phyloP scores from a whole-genome alignment of 129 eudicot species.

The Escallonia herrerae region DNA sequence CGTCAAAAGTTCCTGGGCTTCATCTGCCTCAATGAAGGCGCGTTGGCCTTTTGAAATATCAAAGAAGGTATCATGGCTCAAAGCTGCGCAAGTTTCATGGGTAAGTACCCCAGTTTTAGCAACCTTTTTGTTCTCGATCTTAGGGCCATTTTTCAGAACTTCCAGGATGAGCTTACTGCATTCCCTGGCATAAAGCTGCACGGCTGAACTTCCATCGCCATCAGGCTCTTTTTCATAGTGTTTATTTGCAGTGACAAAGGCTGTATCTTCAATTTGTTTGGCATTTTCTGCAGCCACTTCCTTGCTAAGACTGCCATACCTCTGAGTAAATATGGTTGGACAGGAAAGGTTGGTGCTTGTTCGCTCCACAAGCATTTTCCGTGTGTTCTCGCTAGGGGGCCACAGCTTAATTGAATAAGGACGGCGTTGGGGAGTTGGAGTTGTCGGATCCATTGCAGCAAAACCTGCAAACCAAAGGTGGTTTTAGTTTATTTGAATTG shows the following conservation, averaged over 20 bases:
- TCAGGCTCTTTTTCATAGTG: constrained; percentile 63
- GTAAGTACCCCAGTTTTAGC: constrained; percentile 19
- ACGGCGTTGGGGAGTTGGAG: constrained; percentile 28
- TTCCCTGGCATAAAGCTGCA: constrained; percentile 72
- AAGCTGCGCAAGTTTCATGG: background rate
- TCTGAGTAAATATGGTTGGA: constrained; percentile 61
- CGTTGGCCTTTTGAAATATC: constrained; percentile 76
- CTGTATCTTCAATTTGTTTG: constrained; percentile 53
- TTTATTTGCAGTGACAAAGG: constrained; percentile 48
- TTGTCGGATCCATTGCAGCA: constrained; percentile 33
- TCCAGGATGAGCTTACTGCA: constrained; percentile 73
- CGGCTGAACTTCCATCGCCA: constrained; percentile 78
- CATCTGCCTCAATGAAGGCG: constrained; percentile 74
- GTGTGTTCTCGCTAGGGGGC: constrained; percentile 88
- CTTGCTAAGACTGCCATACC: constrained; percentile 53
- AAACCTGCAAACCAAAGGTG: constrained; percentile 1
- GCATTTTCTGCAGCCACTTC: constrained; percentile 71
- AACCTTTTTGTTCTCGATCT: constrained; percentile 18
- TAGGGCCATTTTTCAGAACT: constrained; percentile 48
- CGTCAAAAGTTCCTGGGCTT: constrained; percentile 51
- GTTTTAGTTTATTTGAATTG: background rate
- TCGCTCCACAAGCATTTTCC: constrained; percentile 58
- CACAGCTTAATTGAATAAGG: constrained; percentile 64
- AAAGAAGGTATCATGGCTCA: constrained; percentile 23
- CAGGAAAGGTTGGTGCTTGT: constrained; percentile 60